These are phyloP conservation scores for Basidiobolus heterosporus DNA, from an alignment of 371 early-diverging fungal genomes.

Conservation along the genomic window DNA sequence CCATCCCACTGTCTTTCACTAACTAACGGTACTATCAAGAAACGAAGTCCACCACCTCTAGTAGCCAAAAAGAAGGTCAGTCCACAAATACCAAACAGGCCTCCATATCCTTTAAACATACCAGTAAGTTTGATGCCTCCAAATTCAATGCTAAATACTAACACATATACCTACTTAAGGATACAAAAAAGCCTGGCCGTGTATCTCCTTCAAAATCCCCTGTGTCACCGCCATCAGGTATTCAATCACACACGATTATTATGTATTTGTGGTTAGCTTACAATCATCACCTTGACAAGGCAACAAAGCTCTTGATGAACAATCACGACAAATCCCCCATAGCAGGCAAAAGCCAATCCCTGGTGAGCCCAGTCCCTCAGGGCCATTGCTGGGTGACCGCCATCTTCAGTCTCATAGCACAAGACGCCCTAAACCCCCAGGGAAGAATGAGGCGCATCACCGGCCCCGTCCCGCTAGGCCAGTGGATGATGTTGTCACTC, in stretches of 20 bases:
- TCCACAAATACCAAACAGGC: neutral
- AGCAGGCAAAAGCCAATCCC: conserved; percentile 6
- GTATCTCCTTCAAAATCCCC: no score
- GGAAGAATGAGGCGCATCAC: neutral
- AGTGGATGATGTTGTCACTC: conserved; percentile 60
- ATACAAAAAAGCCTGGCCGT: no score
- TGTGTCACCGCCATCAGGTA: no score
- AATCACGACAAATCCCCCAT: neutral
- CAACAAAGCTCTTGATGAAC: no score
- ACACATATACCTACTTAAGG: no score
- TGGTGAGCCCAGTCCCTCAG: conserved; percentile 10
- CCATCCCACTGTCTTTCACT: neutral
- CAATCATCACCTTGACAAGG: no score
- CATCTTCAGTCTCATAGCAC: conserved; percentile 7
- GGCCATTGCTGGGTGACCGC: conserved; percentile 7
- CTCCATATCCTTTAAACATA: conserved; percentile 3
- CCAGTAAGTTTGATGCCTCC: no score
- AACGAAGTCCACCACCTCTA: conserved; percentile 9
- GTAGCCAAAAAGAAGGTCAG: conserved; percentile 3
- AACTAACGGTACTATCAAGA: neutral
- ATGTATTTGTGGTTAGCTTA: no score
- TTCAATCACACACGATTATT: no score
- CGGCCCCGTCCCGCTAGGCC: conserved; percentile 8
- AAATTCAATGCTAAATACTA: no score
- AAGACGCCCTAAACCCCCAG: conserved; percentile 3